Evolutionary conservation across 176 grass and related monocot species (phyloP).

Genomic region (Themeda triandra): DNA sequence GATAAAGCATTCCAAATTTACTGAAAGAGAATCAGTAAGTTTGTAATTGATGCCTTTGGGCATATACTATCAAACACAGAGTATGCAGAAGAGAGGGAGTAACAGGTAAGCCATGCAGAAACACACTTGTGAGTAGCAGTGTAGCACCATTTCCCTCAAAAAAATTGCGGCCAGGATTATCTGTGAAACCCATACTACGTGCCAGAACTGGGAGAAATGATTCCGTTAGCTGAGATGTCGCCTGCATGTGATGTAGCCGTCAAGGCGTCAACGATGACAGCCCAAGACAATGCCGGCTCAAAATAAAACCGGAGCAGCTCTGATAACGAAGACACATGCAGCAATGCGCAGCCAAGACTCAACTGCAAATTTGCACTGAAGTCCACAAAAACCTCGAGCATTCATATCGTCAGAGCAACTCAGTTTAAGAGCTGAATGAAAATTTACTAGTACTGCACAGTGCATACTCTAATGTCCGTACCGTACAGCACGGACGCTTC

Average conservation of each 20-base stretch:
- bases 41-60: neutral
- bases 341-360: neutral
- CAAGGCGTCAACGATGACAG: conserved; percentile 13
- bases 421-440: neutral
- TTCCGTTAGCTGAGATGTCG: conserved; percentile 51
- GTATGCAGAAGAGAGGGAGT: neutral
- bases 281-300: neutral
- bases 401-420: neutral
- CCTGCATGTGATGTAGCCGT: conserved; percentile 18
- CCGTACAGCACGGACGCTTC: neutral
- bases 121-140: neutral
- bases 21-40: neutral
- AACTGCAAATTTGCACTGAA: neutral
- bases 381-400: neutral
- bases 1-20: neutral
- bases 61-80: neutral
- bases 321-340: neutral
- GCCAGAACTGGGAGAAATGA: conserved; percentile 50
- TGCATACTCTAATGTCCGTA: too few relatives aligned
- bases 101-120: neutral
- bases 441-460: too few relatives aligned
- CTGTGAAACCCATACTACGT: neutral
- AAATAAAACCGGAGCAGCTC: neutral
- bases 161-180: neutral
- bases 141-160: too few relatives aligned